phyloP scores from a whole-genome alignment of 495 filamentous ascomycete genomes.

The Penicillium canescens region DNA sequence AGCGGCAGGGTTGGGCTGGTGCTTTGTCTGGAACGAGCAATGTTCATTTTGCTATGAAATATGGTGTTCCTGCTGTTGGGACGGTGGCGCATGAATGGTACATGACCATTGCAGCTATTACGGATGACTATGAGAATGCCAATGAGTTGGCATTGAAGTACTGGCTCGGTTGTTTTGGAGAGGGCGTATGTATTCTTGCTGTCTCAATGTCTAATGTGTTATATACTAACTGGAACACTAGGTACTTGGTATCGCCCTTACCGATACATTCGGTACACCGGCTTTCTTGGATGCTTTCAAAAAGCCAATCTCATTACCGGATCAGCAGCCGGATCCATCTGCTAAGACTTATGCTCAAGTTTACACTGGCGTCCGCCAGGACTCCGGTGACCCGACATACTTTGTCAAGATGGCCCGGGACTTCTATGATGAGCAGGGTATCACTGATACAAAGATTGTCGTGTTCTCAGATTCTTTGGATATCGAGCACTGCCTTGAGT shows the following conservation, averaged over 20 bases:
- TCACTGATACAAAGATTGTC: constrained; percentile 82
- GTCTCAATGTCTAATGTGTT: background rate
- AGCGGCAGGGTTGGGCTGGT: constrained; percentile 62
- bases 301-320: constrained; percentile 47
- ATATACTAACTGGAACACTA: constrained; percentile 18
- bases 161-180: constrained; percentile 90
- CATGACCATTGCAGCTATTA: constrained; percentile 95
- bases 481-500: constrained; percentile 87
- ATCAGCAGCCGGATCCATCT: constrained; percentile 4
- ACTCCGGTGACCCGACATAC: constrained; percentile 83
- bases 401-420: constrained; percentile 82
- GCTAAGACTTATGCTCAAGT: constrained; percentile 73
- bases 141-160: constrained; percentile 80
- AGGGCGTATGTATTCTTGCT: constrained; percentile 56
- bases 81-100: constrained; percentile 99
- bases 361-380: constrained; percentile 88
- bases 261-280: constrained; percentile 97
- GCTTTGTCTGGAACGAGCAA: constrained; percentile 89
- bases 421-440: constrained; percentile 78
- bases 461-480: constrained; percentile 98
- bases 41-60: constrained; percentile 94
- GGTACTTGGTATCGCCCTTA: constrained; percentile 86
- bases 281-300: constrained; percentile 84
- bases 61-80: constrained; percentile 77
- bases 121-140: constrained; percentile 77